A percentile compares a stretch with the other conserved stretches of the same genome.
Conservation (phyloP, 257 asterid species). For the Nicotiana obtusifolia region DNA sequence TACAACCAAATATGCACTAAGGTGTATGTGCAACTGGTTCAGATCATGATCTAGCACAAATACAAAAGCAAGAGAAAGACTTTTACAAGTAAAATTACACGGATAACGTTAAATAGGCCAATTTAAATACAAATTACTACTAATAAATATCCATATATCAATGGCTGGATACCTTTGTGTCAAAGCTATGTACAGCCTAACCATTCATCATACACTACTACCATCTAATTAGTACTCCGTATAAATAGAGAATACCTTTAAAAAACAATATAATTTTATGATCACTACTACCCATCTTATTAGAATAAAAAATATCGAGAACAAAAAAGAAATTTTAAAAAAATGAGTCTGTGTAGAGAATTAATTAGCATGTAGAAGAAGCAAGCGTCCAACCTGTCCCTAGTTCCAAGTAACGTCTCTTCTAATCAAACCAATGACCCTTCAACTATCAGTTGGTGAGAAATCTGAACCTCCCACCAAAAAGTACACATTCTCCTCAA, state of each 20-base stretch:
- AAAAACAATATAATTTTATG: too few species aligned
- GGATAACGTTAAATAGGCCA: too few species aligned
- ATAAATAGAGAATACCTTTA: too few species aligned
- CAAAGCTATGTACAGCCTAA: neutral
- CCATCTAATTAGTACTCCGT: neutral
- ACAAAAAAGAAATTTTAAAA: neutral
- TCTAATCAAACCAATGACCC: conserved; percentile 68
- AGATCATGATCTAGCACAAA: too few species aligned
- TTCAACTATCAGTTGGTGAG: conserved; percentile 53
- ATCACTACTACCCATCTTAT: neutral
- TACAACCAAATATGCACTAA: too few species aligned
- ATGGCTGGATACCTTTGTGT: neutral
- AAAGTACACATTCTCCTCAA: neutral
- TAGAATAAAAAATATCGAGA: neutral
- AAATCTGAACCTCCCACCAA: neutral
- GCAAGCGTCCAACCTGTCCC: conserved; percentile 34
- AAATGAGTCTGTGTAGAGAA: neutral
- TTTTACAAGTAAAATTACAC: too few species aligned
- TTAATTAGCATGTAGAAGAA: conserved; percentile 28
- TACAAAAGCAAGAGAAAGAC: too few species aligned
- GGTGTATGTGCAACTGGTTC: too few species aligned
- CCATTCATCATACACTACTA: neutral
- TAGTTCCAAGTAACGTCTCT: conserved; percentile 39
- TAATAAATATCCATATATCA: too few species aligned
- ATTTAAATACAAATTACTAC: too few species aligned